Evolutionary conservation across 331 rosid genomes (phyloP).

Genomic region (Ulmus americana): DNA sequence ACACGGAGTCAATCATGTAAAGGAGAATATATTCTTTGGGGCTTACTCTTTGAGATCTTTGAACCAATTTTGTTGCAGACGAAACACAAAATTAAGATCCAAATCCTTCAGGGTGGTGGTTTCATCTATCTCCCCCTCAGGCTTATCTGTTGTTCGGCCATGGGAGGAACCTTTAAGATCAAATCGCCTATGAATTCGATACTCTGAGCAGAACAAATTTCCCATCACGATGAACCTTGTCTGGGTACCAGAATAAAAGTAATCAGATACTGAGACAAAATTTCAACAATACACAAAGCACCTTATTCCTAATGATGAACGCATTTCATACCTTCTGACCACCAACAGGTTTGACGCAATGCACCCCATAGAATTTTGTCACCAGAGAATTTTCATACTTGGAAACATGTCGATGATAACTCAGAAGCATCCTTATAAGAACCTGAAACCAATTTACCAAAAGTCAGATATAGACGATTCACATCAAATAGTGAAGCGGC

Average conservation of each 20-base stretch:
- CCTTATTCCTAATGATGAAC: neutral
- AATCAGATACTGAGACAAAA: conserved; percentile 6
- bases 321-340: conserved; percentile 69
- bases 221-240: conserved; percentile 95
- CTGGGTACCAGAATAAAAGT: conserved; percentile 30
- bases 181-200: conserved; percentile 86
- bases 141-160: conserved; percentile 81
- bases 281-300: conserved; percentile 2
- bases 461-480: neutral
- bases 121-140: conserved; percentile 90
- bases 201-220: conserved; percentile 94
- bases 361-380: conserved; percentile 88
- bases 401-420: conserved; percentile 68
- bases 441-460: conserved; percentile 45
- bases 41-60: conserved; percentile 71
- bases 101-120: conserved; percentile 95
- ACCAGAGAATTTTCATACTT: conserved; percentile 86
- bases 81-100: conserved; percentile 87
- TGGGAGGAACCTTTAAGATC: conserved; percentile 96
- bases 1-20: neutral
- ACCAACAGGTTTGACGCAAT: conserved; percentile 93
- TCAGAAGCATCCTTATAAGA: conserved; percentile 86
- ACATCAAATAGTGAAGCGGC: neutral
- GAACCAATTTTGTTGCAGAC: conserved; percentile 67
- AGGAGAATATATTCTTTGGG: neutral